These are phyloP conservation scores for Podaxis pistillaris DNA, from an alignment of 768 basidiomycete genomes.

Conservation along the genomic window DNA sequence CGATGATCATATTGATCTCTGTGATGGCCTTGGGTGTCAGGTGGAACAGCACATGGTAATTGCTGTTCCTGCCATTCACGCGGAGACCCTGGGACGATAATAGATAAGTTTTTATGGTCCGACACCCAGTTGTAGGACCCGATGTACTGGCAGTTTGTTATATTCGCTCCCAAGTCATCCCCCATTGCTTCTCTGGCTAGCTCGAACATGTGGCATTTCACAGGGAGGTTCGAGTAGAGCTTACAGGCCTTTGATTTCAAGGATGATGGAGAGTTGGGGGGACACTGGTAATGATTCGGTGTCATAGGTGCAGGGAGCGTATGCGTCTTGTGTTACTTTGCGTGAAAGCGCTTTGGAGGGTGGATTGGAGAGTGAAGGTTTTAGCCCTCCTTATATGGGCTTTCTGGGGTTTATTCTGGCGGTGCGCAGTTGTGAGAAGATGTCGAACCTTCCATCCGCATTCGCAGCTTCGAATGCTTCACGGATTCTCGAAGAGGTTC, in stretches of 20 bases:
- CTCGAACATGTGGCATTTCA: conserved; percentile 3
- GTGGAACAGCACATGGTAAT: neutral
- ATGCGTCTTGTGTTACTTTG: neutral
- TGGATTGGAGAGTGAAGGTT: neutral
- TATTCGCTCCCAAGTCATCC: conserved; percentile 22
- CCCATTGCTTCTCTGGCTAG: neutral
- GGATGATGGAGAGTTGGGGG: neutral
- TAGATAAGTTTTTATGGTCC: conserved; percentile 39
- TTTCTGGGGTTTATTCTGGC: too few relatives aligned
- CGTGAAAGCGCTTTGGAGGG: neutral
- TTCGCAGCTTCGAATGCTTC: too few relatives aligned
- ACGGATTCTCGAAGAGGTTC: too few relatives aligned
- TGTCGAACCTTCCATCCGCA: too few relatives aligned
- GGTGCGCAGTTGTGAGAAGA: too few relatives aligned
- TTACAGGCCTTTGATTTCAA: neutral
- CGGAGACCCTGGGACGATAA: conserved; percentile 45
- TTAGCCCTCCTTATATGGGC: neutral
- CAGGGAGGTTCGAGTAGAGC: neutral
- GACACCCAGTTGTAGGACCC: conserved; percentile 59
- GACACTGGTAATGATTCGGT: neutral
- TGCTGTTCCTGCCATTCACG: conserved; percentile 9
- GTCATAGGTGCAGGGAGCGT: neutral
- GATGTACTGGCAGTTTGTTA: conserved; percentile 38
- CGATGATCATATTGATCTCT: conserved; percentile 12
- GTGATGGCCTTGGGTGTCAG: neutral